Percentiles rank a stretch among this genome's conserved stretches.
phyloP scores from a whole-genome alignment of 352 stramenopile genomes.

The Pythium phragmitis region DNA sequence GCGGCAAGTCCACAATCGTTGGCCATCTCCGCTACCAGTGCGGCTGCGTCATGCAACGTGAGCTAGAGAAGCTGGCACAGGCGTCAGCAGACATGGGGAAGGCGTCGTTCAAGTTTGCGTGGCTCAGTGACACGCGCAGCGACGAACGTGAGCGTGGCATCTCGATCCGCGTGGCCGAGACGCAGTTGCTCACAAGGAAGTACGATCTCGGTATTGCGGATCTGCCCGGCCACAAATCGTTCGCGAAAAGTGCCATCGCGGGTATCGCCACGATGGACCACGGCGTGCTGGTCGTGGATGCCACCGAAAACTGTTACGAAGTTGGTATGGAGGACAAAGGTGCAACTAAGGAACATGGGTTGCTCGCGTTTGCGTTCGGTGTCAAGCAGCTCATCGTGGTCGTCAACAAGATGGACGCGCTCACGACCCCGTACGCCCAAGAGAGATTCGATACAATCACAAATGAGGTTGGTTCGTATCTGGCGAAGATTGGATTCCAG shows the following conservation, averaged over 20 bases:
- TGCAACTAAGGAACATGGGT: constrained; percentile 94
- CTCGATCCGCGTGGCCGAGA: constrained; percentile 30
- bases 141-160: constrained; percentile 96
- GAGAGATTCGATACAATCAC: constrained; percentile 95
- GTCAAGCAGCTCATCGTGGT: constrained; percentile 99
- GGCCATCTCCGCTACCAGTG: constrained; percentile 99
- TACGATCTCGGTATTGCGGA: constrained; percentile 43
- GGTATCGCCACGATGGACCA: constrained; percentile 96
- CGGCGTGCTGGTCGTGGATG: constrained; percentile 94
- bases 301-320: constrained; percentile 91
- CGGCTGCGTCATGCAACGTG: constrained; percentile 95
- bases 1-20: constrained; percentile 98
- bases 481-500: constrained; percentile 98
- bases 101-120: constrained; percentile 98
- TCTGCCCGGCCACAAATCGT: constrained; percentile 94
- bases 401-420: constrained; percentile 99
- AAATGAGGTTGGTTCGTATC: constrained; percentile 87
- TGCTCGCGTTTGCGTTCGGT: constrained; percentile 97
- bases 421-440: constrained; percentile 92
- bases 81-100: constrained; percentile 96
- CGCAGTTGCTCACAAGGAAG: neutral
- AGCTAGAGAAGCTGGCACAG: constrained; percentile 97
- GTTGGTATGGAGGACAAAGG: constrained; percentile 87
- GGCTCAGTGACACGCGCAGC: constrained; percentile 97
- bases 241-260: constrained; percentile 99